These are phyloP conservation scores for Darksidea phi DNA, from an alignment of 495 filamentous ascomycete species.

Conservation along the genomic window DNA sequence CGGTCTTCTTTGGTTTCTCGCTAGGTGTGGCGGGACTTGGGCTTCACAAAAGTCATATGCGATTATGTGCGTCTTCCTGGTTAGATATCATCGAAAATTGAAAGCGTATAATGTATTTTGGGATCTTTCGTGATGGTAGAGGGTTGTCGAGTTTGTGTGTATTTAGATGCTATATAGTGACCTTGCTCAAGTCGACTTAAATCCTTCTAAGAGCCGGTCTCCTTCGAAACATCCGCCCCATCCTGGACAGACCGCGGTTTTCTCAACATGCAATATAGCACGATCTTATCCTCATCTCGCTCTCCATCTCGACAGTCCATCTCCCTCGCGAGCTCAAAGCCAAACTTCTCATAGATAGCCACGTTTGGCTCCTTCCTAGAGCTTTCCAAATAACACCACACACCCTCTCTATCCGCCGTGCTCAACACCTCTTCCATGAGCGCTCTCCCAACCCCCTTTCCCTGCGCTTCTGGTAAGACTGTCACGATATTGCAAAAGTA, in stretches of 20 bases:
- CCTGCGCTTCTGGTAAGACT: slow-evolving; percentile 59
- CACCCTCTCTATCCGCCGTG: slow-evolving; percentile 58
- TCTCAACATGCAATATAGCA: slow-evolving; percentile 54
- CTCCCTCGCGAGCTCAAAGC: slow-evolving; percentile 60
- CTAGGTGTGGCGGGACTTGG: not conserved
- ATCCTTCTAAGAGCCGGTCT: not conserved
- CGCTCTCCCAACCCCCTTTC: slow-evolving; percentile 58
- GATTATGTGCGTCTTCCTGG: no score
- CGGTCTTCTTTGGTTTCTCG: not conserved
- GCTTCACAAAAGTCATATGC: slow-evolving; percentile 1
- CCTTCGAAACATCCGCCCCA: not conserved
- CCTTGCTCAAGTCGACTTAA: not conserved
- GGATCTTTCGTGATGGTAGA: no score
- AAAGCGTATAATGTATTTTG: no score
- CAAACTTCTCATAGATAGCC: slow-evolving; percentile 64
- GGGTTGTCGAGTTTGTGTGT: no score
- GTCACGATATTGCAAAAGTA: slow-evolving; percentile 71
- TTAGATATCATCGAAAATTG: no score
- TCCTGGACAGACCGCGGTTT: slow-evolving; percentile 42
- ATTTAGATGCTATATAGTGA: no score
- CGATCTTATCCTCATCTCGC: slow-evolving; percentile 51
- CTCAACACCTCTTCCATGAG: slow-evolving; percentile 59
- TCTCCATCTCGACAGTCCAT: slow-evolving; percentile 62
- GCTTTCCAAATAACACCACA: slow-evolving; percentile 65
- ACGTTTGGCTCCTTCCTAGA: slow-evolving; percentile 62